phyloP scores from a whole-genome alignment of 306 rosid genomes.

The Inga leiocalycina region DNA sequence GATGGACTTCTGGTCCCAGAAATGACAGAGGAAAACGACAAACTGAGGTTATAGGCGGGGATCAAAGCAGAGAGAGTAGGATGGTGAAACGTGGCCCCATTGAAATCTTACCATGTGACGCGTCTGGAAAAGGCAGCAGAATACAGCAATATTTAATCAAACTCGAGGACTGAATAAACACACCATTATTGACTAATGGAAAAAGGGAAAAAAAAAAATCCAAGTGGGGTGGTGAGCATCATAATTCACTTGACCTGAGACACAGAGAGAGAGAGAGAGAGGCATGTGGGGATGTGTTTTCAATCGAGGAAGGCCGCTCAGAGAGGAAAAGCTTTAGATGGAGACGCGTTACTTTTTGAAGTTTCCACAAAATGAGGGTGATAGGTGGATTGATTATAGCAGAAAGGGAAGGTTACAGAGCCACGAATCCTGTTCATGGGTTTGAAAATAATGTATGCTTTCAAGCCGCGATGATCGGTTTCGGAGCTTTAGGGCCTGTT shows the following conservation, averaged over 20 bases:
- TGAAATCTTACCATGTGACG: constrained; percentile 40
- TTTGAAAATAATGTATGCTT: background rate
- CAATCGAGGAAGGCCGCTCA: background rate
- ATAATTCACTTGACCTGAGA: background rate
- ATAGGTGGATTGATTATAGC: background rate
- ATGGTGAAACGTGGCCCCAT: constrained; percentile 41
- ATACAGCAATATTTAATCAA: constrained; percentile 10
- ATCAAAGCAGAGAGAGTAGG: constrained; percentile 22
- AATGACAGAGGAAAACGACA: constrained; percentile 16
- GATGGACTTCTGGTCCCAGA: constrained; percentile 23
- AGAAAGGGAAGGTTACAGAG: background rate
- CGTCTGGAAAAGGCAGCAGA: background rate
- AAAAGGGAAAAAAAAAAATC: background rate
- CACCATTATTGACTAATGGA: background rate
- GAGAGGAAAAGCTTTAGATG: background rate
- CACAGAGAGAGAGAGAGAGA: background rate
- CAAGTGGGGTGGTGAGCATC: background rate
- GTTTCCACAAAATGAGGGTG: constrained; percentile 5
- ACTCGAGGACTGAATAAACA: background rate
- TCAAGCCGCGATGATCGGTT: background rate
- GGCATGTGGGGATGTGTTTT: constrained; percentile 30
- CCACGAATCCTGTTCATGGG: background rate
- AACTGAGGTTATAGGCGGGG: background rate
- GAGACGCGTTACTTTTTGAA: background rate
- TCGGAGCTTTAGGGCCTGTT: too few relatives aligned